Evolutionary conservation across 768 basidiomycete genomes (phyloP).

Genomic region (Leccinellum albellum): DNA sequence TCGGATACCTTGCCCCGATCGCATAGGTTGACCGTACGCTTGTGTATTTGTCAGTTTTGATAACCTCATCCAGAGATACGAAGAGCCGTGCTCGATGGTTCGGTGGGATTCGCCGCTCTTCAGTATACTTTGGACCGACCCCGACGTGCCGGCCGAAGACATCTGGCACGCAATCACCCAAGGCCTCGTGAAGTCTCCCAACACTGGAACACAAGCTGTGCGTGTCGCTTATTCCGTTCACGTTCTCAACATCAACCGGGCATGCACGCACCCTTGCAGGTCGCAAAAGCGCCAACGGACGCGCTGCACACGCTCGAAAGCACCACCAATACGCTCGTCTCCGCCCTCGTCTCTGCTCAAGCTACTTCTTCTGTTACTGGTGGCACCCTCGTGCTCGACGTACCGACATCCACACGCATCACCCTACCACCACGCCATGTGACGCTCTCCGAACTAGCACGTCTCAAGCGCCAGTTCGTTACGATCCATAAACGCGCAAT

Average conservation of each 20-base stretch:
- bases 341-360: conserved; percentile 67
- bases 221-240: conserved; percentile 21
- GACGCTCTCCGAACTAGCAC: conserved; percentile 84
- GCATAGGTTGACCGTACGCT: not conserved
- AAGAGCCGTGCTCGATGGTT: conserved; percentile 98
- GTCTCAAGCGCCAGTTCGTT: conserved; percentile 89
- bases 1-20: not conserved
- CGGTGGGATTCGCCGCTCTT: conserved; percentile 97
- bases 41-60: conserved; percentile 1
- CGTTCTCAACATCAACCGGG: not conserved
- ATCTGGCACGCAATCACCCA: conserved; percentile 82
- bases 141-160: conserved; percentile 55
- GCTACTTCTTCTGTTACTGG: conserved; percentile 45
- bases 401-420: conserved; percentile 47
- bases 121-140: conserved; percentile 74
- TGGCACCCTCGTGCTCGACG: conserved; percentile 33
- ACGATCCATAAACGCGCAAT: conserved; percentile 86
- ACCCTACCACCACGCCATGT: conserved; percentile 65
- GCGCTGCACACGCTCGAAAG: conserved; percentile 84
- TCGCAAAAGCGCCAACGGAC: conserved; percentile 79
- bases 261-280: conserved; percentile 37
- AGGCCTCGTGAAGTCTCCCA: conserved; percentile 82
- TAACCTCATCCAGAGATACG: conserved; percentile 74
- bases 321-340: conserved; percentile 65
- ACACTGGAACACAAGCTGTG: conserved; percentile 75